Evolutionary conservation across 2,329 filamentous ascomycete species (phyloP).

Genomic region (Capronia americana): DNA sequence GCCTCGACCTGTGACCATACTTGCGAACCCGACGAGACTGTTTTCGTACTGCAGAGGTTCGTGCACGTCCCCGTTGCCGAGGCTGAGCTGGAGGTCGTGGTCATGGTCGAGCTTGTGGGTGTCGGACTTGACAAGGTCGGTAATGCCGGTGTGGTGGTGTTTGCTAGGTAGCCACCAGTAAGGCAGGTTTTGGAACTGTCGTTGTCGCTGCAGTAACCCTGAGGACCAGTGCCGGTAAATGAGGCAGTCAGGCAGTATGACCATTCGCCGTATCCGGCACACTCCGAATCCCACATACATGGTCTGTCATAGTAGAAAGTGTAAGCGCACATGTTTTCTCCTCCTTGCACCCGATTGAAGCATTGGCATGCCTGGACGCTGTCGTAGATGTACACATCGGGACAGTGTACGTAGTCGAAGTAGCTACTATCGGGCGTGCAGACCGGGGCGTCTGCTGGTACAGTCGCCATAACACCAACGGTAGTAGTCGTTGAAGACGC

Average conservation of each 20-base stretch:
- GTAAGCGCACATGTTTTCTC: neutral
- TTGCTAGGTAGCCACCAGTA: neutral
- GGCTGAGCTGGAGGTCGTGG: slow-evolving; percentile 3
- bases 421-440: neutral
- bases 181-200: neutral
- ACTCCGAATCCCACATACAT: neutral
- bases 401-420: slow-evolving; percentile 1
- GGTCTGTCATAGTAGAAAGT: neutral
- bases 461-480: neutral
- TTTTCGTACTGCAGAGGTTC: neutral
- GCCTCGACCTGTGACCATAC: slow-evolving; percentile 5
- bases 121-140: slow-evolving; percentile 2
- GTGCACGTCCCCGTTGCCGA: neutral
- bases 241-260: neutral
- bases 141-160: neutral
- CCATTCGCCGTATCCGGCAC: neutral
- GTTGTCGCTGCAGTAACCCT: neutral
- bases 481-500: slow-evolving; percentile 1
- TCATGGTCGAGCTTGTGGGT: slow-evolving; percentile 9
- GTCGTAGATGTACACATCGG: neutral
- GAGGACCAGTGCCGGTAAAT: neutral
- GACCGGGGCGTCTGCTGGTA: neutral
- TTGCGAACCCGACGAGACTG: slow-evolving; percentile 4
- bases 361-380: neutral
- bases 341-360: neutral